A percentile compares a stretch with the other conserved stretches of the same genome.
Evolutionary conservation across 352 stramenopile species (phyloP).

Genomic region (Globisporangium cederbergense): DNA sequence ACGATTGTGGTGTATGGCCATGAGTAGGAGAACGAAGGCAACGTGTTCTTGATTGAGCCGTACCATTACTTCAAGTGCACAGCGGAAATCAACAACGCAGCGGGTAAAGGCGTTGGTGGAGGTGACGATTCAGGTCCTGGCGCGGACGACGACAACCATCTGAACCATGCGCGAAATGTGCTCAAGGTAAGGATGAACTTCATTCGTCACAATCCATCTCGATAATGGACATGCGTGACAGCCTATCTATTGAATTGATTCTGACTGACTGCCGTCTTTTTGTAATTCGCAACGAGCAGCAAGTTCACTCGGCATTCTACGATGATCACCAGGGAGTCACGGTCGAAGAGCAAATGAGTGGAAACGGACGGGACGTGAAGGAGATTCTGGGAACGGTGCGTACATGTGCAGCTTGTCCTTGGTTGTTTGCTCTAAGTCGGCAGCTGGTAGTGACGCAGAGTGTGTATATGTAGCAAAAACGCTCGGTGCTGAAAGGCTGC

Average conservation of each 20-base stretch:
- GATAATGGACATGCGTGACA: not conserved
- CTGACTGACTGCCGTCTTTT: not conserved
- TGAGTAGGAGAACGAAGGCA: conserved; percentile 71
- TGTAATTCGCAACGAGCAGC: conserved; percentile 16
- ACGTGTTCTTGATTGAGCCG: conserved; percentile 84
- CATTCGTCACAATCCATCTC: not conserved
- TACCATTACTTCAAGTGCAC: conserved; percentile 84
- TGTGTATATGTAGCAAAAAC: conserved; percentile 50
- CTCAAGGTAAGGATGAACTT: conserved; percentile 38
- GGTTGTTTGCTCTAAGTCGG: too few relatives aligned
- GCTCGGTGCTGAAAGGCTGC: conserved; percentile 54
- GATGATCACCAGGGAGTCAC: conserved; percentile 45
- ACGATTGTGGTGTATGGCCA: not conserved
- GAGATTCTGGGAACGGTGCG: conserved; percentile 55
- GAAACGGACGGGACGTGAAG: conserved; percentile 68
- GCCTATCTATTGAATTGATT: not conserved
- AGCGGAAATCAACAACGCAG: conserved; percentile 83
- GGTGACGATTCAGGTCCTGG: conserved; percentile 35
- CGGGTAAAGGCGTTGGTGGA: conserved; percentile 41
- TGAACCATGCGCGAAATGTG: conserved; percentile 50
- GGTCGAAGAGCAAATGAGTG: conserved; percentile 68
- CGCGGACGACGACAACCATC: conserved; percentile 37
- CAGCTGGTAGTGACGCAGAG: not conserved
- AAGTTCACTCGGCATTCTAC: conserved; percentile 65
- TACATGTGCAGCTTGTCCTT: too few relatives aligned